A percentile compares a stretch with the other conserved stretches of the same genome.
Evolutionary conservation across 148 eudicot species (phyloP).

Genomic region (Vaccinium corymbosum): DNA sequence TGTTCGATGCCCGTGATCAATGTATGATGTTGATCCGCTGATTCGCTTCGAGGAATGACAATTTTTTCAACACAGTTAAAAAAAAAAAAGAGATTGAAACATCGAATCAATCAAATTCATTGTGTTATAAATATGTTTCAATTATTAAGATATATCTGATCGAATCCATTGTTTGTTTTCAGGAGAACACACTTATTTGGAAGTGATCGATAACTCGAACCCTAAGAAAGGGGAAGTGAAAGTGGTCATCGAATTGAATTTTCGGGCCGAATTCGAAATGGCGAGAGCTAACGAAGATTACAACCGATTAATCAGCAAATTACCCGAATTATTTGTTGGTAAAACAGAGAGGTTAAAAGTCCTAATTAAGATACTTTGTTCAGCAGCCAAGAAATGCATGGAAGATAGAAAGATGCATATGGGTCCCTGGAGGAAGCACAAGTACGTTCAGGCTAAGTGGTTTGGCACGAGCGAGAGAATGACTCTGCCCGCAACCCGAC

Average conservation of each 20-base stretch:
- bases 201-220: constrained; percentile 18
- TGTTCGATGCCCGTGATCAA: too few relatives aligned
- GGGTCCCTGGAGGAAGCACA: constrained; percentile 43
- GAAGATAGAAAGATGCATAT: constrained; percentile 35
- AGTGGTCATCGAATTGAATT: constrained; percentile 31
- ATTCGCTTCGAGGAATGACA: too few relatives aligned
- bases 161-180: neutral
- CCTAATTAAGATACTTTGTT: constrained; percentile 31
- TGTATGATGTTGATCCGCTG: too few relatives aligned
- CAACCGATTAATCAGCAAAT: constrained; percentile 19
- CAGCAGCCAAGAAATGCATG: constrained; percentile 35
- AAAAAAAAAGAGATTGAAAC: too few relatives aligned
- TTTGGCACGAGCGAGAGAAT: constrained; percentile 11
- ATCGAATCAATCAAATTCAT: too few relatives aligned
- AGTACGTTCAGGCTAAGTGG: constrained; percentile 36
- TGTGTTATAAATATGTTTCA: too few relatives aligned
- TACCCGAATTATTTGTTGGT: constrained; percentile 35
- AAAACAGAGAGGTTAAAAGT: constrained; percentile 23
- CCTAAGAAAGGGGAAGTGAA: constrained; percentile 22
- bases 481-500: neutral
- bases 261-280: constrained; percentile 38
- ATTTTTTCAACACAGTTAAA: too few relatives aligned
- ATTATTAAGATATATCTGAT: too few relatives aligned
- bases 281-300: constrained; percentile 32
- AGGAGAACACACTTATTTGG: constrained; percentile 31